Evolutionary conservation across 805 yeast species (phyloP), one percentile per base, ranked within the genome.

Genomic region (Saccharomycopsis babjevae): DNA sequence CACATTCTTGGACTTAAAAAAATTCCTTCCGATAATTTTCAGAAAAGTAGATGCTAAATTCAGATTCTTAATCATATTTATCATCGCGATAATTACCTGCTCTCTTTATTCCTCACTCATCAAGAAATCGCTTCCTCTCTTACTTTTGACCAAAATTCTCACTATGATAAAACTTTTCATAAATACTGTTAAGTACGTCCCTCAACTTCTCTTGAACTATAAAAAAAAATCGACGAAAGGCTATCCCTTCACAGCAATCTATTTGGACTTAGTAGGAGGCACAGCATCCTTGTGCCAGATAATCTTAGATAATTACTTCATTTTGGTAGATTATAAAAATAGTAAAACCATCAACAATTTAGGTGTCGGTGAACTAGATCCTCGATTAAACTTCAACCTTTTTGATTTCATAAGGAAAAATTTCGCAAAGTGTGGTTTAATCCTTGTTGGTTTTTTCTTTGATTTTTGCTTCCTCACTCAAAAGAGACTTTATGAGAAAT

Each of bases 391-490:
- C 30, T 62, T 61, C 28, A 61, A 59, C 39, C 55, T 62, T 10
- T 25, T 64, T 20, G 64, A 62, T 18, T 62, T 64, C 36, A 54
- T 64, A 54, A 59, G 55, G 55, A 62, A 64, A 50, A 64, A 64
- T 46, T 61, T 64, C 42, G 66, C 64, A 42, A 64, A 64, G 46
- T 64, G 64, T 42, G 64, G 64, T 7, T 58, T 64, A 25, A 60
- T 62, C 16, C 18, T 64, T 6, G 62, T 62, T 22, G 64, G 64
- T 10, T 62, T 64, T 36, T 61, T 58, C 34, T 59, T 64, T 30
- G 66, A 64, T 50, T 46, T 55, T 46, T 64, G 64, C 28, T 64
- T 61, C 30, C 50, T 64, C 15, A 32, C 55, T n/a, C 66, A 64
- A 36, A 62, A 56, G 36, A 57, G 58, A 42, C 6, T 61, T 16